A percentile compares a stretch with the other conserved stretches of the same genome.
Evolutionary conservation across 352 stramenopile genomes (phyloP).

Genomic region (Pythium oligandrum): DNA sequence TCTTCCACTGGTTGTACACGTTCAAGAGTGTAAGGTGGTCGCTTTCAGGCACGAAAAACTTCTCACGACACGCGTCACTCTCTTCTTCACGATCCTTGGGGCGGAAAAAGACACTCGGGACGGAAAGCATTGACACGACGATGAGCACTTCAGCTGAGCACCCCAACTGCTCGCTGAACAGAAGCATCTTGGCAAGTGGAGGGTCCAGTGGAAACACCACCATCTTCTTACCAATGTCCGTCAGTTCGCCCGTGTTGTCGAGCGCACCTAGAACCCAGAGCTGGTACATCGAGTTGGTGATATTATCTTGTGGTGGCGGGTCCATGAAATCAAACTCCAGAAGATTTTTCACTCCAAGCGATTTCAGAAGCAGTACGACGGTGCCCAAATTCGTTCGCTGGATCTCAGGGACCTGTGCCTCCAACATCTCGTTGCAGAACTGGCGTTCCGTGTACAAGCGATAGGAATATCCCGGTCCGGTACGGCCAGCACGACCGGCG

Average conservation of each 20-base stretch:
- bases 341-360: slow-evolving; percentile 93
- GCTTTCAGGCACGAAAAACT: slow-evolving; percentile 98
- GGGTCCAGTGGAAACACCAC: slow-evolving; percentile 98
- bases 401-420: slow-evolving; percentile 97
- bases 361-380: slow-evolving; percentile 98
- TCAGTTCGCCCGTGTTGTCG: slow-evolving; percentile 97
- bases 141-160: slow-evolving; percentile 96
- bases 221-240: slow-evolving; percentile 95
- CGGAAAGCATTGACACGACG: slow-evolving; percentile 96
- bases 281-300: slow-evolving; percentile 98
- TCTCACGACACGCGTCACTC: slow-evolving; percentile 95
- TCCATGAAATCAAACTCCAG: slow-evolving; percentile 99
- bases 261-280: slow-evolving; percentile 98
- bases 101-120: slow-evolving; percentile 96
- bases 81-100: slow-evolving; percentile 97
- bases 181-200: slow-evolving; percentile 93
- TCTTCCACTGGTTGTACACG: slow-evolving; percentile 93
- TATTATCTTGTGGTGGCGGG: slow-evolving; percentile 94
- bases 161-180: slow-evolving; percentile 92
- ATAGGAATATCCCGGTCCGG: slow-evolving; percentile 90
- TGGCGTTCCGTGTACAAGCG: slow-evolving; percentile 97
- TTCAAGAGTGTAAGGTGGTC: slow-evolving; percentile 98
- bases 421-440: slow-evolving; percentile 96
- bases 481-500: slow-evolving; percentile 91
- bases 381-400: slow-evolving; percentile 98